Evolutionary conservation across 2,329 filamentous ascomycete genomes (phyloP), one percentile per base, ranked within the genome.

Genomic region (Colletotrichum sp.): DNA sequence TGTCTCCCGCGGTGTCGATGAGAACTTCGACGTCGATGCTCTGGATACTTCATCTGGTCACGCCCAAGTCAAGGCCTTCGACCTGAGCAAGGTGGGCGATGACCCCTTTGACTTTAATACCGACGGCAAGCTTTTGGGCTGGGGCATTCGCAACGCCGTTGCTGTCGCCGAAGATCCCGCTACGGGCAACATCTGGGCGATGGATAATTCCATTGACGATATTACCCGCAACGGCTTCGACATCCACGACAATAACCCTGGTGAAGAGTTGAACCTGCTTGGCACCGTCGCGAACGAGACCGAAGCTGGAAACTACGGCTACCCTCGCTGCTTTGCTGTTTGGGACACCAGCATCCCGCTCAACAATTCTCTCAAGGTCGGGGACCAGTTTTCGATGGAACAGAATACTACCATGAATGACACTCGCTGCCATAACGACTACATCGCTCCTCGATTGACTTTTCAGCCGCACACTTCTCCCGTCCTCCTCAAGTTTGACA

Each of bases 121-220:
- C 83, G 78, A 90, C 16, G 90, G 90, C 4, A 78, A 82, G 15
- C 79, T 90, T 0, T 83, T 92, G 4, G 90, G 93, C 18, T 95
- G 93, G 93, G 94, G 94, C 13, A 86, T 96, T 68, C 89, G 93
- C 49, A 95, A 95, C 82, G 92, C 92, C 2, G 93, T 95, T 6
- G 94, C 93, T 12, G 85, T 95, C 6, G 92, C 87, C n/a, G 93
- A 94, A 82, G 88, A 95, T 70, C 89, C 88, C 2, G 73, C 80
- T 6, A 86, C 86, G 1, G 90, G 90, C 24, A 88, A 87, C 21
- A 86, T 92, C 75, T 92, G 88, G 85, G 87, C 86, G 21, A 92
- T 95, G 9, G 94, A 95, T 83, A 95, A 95, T 83, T 93, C 91
- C 3, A 92, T 92, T 10, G 93, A 95, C 82, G 83, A 93, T 49